Evolutionary conservation across 1,139 yeast genomes (phyloP).

Genomic region (Magnusiomyces suaveolens): DNA sequence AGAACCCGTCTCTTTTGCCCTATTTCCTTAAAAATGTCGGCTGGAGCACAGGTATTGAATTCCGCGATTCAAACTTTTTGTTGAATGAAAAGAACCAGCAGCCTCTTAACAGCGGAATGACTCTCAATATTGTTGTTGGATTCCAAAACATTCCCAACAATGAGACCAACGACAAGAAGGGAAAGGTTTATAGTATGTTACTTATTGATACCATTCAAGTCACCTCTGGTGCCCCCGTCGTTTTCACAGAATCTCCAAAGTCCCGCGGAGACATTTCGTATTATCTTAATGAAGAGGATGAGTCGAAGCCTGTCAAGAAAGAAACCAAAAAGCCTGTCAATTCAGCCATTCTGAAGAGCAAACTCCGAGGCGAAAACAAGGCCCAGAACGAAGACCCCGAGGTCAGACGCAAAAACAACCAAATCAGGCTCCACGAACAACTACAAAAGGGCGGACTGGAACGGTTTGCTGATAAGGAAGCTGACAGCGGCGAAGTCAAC

Average conservation of each 20-base stretch:
- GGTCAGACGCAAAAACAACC: conserved; percentile 73
- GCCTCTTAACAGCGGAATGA: conserved; percentile 58
- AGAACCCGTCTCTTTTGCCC: conserved; percentile 52
- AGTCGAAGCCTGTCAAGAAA: conserved; percentile 23
- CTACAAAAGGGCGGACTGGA: conserved; percentile 68
- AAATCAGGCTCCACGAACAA: conserved; percentile 70
- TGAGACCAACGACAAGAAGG: conserved; percentile 39
- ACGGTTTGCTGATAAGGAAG: conserved; percentile 27
- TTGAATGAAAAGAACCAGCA: conserved; percentile 69
- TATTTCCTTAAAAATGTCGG: conserved; percentile 78
- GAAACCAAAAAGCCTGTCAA: conserved; percentile 19
- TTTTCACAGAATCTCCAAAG: conserved; percentile 69
- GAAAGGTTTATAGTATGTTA: conserved; percentile 54
- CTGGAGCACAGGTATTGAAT: conserved; percentile 84
- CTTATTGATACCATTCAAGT: conserved; percentile 79
- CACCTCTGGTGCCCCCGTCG: conserved; percentile 43
- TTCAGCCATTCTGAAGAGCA: conserved; percentile 52
- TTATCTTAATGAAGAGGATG: conserved; percentile 68
- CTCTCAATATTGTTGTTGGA: conserved; percentile 69
- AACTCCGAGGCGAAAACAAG: conserved; percentile 67
- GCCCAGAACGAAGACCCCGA: conserved; percentile 67
- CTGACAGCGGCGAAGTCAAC: conserved; percentile 50
- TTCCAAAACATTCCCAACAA: conserved; percentile 47
- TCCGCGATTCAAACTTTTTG: conserved; percentile 58
- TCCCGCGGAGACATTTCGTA: conserved; percentile 68